Evolutionary conservation across 1,139 yeast genomes (phyloP).

Genomic region (Candida sanyaensis): DNA sequence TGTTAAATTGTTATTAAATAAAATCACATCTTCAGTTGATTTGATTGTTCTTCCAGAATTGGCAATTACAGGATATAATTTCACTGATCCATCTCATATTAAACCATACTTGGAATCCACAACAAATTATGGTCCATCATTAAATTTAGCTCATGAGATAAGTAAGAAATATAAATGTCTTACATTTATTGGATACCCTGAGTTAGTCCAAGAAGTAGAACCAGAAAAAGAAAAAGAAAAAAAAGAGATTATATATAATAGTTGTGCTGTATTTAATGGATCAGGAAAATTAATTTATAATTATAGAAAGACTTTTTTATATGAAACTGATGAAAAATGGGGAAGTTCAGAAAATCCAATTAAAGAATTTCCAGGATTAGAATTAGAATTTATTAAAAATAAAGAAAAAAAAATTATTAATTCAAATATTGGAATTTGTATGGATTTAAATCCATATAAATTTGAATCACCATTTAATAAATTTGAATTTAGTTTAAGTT

Average conservation of each 20-base stretch:
- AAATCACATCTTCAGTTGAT: conserved; percentile 35
- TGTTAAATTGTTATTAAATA: conserved; percentile 42
- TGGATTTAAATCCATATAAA: conserved; percentile 89
- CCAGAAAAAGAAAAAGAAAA: too few species aligned
- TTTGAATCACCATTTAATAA: conserved; percentile 76
- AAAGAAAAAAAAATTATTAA: conserved; percentile 19
- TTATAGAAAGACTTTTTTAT: conserved; percentile 78
- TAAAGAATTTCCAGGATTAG: conserved; percentile 46
- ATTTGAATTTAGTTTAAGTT: conserved; percentile 69
- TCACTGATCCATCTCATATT: conserved; percentile 51
- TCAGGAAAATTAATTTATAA: conserved; percentile 61
- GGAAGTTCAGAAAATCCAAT: conserved; percentile 73
- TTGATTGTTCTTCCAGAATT: conserved; percentile 79
- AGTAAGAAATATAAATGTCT: conserved; percentile 58
- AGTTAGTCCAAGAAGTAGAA: conserved; percentile 33
- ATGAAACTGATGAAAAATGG: conserved; percentile 80
- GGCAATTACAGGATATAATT: conserved; percentile 85
- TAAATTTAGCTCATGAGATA: conserved; percentile 57
- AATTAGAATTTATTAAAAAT: conserved; percentile 26
- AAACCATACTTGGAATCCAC: conserved; percentile 57
- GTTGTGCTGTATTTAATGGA: conserved; percentile 67
- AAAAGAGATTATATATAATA: conserved; percentile 52
- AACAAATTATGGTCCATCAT: conserved; percentile 42
- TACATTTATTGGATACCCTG: conserved; percentile 86
- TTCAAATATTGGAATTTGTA: conserved; percentile 82